Evolutionary conservation across 2,329 filamentous ascomycete species (phyloP).

Genomic region (Fusarium sp.): DNA sequence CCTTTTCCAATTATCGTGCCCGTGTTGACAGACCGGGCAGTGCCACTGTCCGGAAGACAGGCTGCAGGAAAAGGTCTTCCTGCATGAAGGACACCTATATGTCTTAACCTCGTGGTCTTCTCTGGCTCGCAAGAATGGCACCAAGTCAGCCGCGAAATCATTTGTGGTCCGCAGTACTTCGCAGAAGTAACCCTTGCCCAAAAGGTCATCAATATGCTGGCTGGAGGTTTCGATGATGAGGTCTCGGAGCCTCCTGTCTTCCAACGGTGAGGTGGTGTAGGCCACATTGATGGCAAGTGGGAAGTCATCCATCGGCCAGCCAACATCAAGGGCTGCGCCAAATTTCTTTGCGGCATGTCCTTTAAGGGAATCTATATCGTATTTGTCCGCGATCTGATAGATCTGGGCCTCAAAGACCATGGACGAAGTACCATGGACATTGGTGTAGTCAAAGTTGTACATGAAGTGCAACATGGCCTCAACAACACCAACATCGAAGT

Average conservation of each 20-base stretch:
- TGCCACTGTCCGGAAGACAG: neutral
- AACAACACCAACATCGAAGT: conserved; percentile 3
- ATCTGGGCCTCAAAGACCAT: conserved; percentile 18
- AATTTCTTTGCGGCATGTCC: neutral
- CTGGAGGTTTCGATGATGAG: neutral
- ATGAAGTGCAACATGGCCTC: conserved; percentile 15
- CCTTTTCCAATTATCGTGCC: too few relatives aligned
- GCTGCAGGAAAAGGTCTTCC: too few relatives aligned
- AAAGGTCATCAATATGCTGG: neutral
- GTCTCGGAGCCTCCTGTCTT: conserved; percentile 18
- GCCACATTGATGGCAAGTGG: neutral
- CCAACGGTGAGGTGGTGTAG: neutral
- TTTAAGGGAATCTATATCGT: conserved; percentile 2
- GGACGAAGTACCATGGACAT: neutral
- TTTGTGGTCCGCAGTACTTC: neutral
- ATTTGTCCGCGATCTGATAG: conserved; percentile 19
- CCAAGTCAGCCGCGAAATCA: conserved; percentile 8
- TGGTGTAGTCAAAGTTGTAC: conserved; percentile 9
- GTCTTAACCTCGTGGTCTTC: too few relatives aligned
- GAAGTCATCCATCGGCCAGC: conserved; percentile 5
- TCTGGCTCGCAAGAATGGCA: neutral
- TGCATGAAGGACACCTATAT: neutral
- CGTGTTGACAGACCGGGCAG: neutral
- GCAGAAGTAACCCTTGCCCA: neutral
- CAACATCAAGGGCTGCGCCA: neutral